These are phyloP conservation scores for Plicaturopsis crispa DNA, from an alignment of 768 basidiomycete genomes.

Conservation along the genomic window DNA sequence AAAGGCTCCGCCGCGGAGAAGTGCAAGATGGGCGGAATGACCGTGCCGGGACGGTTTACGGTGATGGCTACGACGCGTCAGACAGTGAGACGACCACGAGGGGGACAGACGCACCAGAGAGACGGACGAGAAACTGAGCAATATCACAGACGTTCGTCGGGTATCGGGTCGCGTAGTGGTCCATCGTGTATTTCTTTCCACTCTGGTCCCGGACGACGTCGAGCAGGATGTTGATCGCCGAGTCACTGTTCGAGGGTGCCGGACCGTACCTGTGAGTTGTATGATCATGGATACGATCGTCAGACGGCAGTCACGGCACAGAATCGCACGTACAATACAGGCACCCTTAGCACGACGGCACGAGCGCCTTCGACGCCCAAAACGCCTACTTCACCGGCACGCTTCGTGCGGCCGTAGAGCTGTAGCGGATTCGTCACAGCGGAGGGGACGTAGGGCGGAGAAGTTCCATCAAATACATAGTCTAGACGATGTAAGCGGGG, in stretches of 20 bases:
- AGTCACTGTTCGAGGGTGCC: conserved; percentile 76
- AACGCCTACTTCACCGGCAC: conserved; percentile 79
- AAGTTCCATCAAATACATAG: conserved; percentile 94
- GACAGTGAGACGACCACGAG: background rate
- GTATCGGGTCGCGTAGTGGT: conserved; percentile 87
- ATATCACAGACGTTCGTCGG: conserved; percentile 90
- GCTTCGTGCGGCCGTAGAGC: conserved; percentile 81
- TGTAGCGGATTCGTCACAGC: conserved; percentile 79
- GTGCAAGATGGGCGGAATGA: conserved; percentile 72
- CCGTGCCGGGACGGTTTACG: conserved; percentile 18
- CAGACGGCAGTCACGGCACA: conserved; percentile 1
- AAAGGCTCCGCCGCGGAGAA: conserved; percentile 77
- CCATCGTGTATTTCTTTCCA: conserved; percentile 90
- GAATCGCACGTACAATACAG: conserved; percentile 60
- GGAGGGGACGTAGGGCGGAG: conserved; percentile 78
- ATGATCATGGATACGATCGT: conserved; percentile 6
- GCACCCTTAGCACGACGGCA: conserved; percentile 75
- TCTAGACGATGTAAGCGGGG: conserved; percentile 34
- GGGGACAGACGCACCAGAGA: conserved; percentile 44
- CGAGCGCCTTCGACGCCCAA: conserved; percentile 50
- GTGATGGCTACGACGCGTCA: too few species aligned
- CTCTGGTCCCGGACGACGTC: conserved; percentile 85
- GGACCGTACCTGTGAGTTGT: conserved; percentile 67
- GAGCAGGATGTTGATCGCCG: conserved; percentile 82
- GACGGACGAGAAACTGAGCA: conserved; percentile 72